phyloP scores from a whole-genome alignment of 331 rosid species.

The Prunus yedoensis region DNA sequence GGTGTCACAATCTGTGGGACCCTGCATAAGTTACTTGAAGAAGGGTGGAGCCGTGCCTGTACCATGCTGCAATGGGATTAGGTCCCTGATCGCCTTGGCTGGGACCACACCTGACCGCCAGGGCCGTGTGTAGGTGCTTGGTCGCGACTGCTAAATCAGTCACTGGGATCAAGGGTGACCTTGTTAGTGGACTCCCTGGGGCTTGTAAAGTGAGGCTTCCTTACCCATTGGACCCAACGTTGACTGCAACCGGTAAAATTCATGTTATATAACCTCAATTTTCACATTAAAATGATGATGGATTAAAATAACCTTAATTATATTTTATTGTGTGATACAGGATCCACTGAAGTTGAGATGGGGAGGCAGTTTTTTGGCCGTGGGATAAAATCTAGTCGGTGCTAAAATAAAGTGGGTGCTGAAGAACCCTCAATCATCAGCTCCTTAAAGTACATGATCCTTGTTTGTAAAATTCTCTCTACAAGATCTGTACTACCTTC shows the following conservation, averaged over 20 bases:
- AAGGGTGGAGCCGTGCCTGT: background rate
- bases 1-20: background rate
- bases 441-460: background rate
- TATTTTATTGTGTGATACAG: background rate
- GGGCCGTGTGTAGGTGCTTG: constrained; percentile 9
- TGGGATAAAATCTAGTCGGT: too few relatives aligned
- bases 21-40: background rate
- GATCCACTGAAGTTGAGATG: background rate
- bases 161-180: background rate
- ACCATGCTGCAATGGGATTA: constrained; percentile 1
- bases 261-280: too few relatives aligned
- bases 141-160: background rate
- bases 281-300: too few relatives aligned
- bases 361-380: background rate
- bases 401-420: background rate
- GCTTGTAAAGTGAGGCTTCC: background rate
- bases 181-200: background rate
- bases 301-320: background rate
- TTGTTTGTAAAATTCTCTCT: background rate
- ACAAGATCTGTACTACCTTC: background rate
- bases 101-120: constrained; percentile 3
- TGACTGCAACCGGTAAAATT: background rate
- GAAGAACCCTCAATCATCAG: background rate
- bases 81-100: background rate
- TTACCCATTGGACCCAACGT: background rate